Evolutionary conservation across 2,329 filamentous ascomycete species (phyloP), one percentile per base, ranked within the genome.

Genomic region (Xylaria sp.): DNA sequence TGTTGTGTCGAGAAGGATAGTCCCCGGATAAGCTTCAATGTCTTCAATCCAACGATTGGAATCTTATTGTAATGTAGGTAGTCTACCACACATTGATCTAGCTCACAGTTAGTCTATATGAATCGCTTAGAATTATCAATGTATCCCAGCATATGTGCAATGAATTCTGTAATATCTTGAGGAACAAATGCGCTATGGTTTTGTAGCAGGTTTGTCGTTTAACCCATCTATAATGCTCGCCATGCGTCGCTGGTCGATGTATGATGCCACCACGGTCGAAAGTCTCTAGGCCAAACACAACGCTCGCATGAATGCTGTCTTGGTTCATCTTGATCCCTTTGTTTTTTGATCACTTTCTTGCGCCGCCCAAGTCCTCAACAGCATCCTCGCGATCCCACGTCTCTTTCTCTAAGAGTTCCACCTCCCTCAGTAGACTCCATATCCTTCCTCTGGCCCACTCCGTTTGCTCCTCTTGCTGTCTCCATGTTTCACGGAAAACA

Each of bases 311-410:
- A 10, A 31, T 11, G 21, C 19, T 17, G 11, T 23, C 19, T 33
- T 25, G 13, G 25, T 43, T 43, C 43, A 35, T 17, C 21, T 10
- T 5, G 31, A 10, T 23, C 10, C 4, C 11, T 15, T 33, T 21
- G 3, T 31, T n/a, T 56, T 31, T 27, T 13, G 9, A 49, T 35
- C 33, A 21, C 38, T 43, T 57, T 29, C 15, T 15, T 19, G 64
- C 57, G 19, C 21, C 52, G 11, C 87, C 87, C 60, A 88, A 72
- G 73, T 92, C 89, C 73, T 95, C 91, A 27, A 90, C 84, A 1
- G 91, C 91, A 73, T 85, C 89, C 35, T 79, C 75, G 59, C 87
- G 80, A 75, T 93, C 84, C 92, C 93, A 96, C 31, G 89, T 92
- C 60, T 82, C 80, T 70, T 80, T 80, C 79, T 97, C 93, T 46